These are phyloP conservation scores for Tuber microsphaerosporum DNA, from an alignment of 495 filamentous ascomycete genomes.

Conservation along the genomic window DNA sequence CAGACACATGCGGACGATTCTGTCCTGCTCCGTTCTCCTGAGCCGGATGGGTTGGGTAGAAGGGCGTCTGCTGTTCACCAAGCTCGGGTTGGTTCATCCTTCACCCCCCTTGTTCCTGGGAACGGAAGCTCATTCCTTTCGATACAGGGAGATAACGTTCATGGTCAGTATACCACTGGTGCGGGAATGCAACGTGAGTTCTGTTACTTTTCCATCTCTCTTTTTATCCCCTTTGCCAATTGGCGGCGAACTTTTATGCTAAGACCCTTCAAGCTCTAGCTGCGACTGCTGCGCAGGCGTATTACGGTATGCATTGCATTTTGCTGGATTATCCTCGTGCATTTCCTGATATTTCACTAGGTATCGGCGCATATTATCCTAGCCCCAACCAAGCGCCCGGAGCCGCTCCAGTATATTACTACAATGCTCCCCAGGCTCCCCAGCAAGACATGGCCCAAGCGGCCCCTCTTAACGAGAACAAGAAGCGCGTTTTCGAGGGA, in stretches of 20 bases:
- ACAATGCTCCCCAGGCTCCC: slow-evolving; percentile 22
- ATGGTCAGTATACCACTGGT: slow-evolving; percentile 39
- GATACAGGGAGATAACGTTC: slow-evolving; percentile 42
- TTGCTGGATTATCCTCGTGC: slow-evolving; percentile 25
- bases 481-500: slow-evolving; percentile 78
- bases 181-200: slow-evolving; percentile 40
- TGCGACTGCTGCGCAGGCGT: slow-evolving; percentile 41
- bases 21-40: slow-evolving; percentile 70
- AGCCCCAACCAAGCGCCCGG: slow-evolving; percentile 26
- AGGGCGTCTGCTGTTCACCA: slow-evolving; percentile 36
- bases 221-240: slow-evolving; percentile 1
- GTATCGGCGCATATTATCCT: slow-evolving; percentile 38
- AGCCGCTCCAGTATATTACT: slow-evolving; percentile 33
- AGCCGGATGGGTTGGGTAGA: slow-evolving; percentile 45
- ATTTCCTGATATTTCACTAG: slow-evolving; percentile 37
- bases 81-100: slow-evolving; percentile 38
- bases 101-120: slow-evolving; percentile 35
- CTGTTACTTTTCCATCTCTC: slow-evolving; percentile 6
- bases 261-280: slow-evolving; percentile 30
- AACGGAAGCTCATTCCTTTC: slow-evolving; percentile 38
- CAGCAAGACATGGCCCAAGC: slow-evolving; percentile 40
- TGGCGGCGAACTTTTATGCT: slow-evolving; percentile 16
- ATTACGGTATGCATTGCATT: slow-evolving; percentile 40
- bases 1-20: slow-evolving; percentile 96
- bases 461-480: slow-evolving; percentile 49